Percentiles rank a stretch among this genome's conserved stretches.
These are phyloP conservation scores for Fusarium luffae DNA, from an alignment of 2,329 filamentous ascomycete genomes.

Conservation along the genomic window DNA sequence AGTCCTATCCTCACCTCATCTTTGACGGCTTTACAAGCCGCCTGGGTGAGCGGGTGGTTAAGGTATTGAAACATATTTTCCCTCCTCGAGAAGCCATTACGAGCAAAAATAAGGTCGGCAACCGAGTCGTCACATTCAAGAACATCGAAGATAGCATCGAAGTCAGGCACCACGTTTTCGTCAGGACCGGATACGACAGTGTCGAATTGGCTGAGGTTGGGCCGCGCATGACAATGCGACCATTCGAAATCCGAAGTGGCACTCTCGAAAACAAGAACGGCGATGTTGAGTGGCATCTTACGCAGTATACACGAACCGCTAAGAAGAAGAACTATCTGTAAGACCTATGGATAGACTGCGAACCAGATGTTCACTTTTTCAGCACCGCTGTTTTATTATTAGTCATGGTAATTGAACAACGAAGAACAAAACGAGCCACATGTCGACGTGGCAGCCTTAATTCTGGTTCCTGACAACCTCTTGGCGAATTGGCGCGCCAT, in stretches of 20 bases:
- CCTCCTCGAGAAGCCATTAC: conserved; percentile 85
- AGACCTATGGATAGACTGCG: conserved; percentile 45
- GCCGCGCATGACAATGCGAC: conserved; percentile 95
- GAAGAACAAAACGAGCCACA: not conserved
- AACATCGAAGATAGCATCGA: conserved; percentile 95
- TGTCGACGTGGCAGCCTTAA: not conserved
- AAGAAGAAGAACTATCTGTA: conserved; percentile 96
- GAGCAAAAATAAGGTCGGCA: conserved; percentile 80
- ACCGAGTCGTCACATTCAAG: conserved; percentile 90
- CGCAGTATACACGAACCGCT: conserved; percentile 92
- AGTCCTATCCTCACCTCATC: conserved; percentile 93
- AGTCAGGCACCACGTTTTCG: conserved; percentile 85
- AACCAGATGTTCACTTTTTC: not conserved
- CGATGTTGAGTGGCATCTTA: conserved; percentile 96
- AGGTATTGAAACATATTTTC: conserved; percentile 93
- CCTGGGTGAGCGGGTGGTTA: conserved; percentile 84
- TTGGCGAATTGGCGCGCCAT: not conserved
- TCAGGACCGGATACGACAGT: conserved; percentile 88
- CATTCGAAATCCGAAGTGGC: conserved; percentile 92
- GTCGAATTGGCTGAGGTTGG: conserved; percentile 92
- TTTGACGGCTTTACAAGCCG: conserved; percentile 92
- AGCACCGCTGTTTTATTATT: not conserved
- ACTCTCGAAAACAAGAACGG: conserved; percentile 95
- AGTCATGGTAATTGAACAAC: not conserved
- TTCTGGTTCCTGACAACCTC: not conserved